Evolutionary conservation across 1,284 basidiomycete species (phyloP).

Genomic region (Cryptococcus sp.): DNA sequence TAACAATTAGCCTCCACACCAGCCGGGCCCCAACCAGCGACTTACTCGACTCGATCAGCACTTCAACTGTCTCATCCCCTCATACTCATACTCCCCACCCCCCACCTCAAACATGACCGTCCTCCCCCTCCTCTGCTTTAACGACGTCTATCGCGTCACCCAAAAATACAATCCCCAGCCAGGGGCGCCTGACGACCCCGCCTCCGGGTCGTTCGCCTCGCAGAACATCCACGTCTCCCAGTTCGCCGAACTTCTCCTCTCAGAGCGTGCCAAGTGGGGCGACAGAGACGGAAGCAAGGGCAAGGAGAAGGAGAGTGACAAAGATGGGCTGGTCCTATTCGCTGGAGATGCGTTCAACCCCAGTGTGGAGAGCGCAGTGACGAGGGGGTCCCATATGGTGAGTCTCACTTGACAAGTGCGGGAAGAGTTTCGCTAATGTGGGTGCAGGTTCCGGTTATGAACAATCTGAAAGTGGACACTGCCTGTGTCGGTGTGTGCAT

Average conservation of each 20-base stretch:
- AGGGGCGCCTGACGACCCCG: conserved; percentile 21
- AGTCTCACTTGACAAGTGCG: conserved; percentile 22
- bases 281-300: conserved; percentile 15
- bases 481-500: conserved; percentile 48
- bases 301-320: conserved; percentile 54
- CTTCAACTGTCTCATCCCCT: too few relatives aligned
- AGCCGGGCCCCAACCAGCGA: too few relatives aligned
- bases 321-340: conserved; percentile 76
- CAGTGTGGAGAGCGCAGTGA: conserved; percentile 79
- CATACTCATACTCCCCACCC: too few relatives aligned
- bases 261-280: conserved; percentile 39
- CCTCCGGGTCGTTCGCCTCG: conserved; percentile 1
- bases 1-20: too few relatives aligned
- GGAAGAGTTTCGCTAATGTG: background rate
- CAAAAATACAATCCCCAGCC: conserved; percentile 51
- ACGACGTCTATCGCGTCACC: conserved; percentile 58
- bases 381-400: conserved; percentile 88
- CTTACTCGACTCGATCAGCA: too few relatives aligned
- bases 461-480: conserved; percentile 51
- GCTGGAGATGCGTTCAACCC: conserved; percentile 86
- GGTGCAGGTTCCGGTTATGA: conserved; percentile 64
- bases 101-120: too few relatives aligned
- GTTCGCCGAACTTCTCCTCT: conserved; percentile 49
- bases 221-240: conserved; percentile 50
- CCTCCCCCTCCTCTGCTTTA: conserved; percentile 48